These are phyloP conservation scores for Diplosphaera chodatii DNA, from an alignment of 139 green algal species.

Conservation along the genomic window DNA sequence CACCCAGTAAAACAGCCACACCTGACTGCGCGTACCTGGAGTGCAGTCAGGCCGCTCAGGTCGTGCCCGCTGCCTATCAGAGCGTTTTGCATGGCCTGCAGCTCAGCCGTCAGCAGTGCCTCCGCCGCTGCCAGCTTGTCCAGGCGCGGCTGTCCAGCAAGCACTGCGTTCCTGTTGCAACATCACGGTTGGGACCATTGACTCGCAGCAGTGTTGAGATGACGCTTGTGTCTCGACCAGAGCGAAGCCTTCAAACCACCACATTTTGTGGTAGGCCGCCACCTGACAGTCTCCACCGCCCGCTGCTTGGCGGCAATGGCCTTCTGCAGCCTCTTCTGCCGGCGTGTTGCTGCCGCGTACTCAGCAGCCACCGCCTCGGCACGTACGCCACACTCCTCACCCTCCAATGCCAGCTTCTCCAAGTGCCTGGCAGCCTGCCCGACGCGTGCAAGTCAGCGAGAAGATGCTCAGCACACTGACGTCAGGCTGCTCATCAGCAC, in stretches of 20 bases:
- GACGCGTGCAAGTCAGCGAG: no score
- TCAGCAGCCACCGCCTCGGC: neutral
- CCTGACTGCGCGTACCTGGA: neutral
- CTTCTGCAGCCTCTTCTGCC: neutral
- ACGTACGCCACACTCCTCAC: neutral
- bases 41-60: neutral
- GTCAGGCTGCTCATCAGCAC: no score
- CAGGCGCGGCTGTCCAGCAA: neutral
- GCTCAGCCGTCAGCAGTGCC: neutral
- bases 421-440: neutral
- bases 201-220: no score
- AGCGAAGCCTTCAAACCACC: no score
- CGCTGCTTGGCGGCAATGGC: neutral
- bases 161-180: no score
- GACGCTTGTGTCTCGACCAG: no score
- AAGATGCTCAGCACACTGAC: no score
- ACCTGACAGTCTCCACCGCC: neutral
- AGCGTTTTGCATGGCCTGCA: neutral
- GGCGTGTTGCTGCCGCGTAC: neutral
- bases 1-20: no score
- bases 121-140: neutral
- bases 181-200: no score
- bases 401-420: neutral
- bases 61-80: neutral
- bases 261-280: no score